phyloP scores from a whole-genome alignment of 2,329 filamentous ascomycete species.

The Aureobasidium vineae region DNA sequence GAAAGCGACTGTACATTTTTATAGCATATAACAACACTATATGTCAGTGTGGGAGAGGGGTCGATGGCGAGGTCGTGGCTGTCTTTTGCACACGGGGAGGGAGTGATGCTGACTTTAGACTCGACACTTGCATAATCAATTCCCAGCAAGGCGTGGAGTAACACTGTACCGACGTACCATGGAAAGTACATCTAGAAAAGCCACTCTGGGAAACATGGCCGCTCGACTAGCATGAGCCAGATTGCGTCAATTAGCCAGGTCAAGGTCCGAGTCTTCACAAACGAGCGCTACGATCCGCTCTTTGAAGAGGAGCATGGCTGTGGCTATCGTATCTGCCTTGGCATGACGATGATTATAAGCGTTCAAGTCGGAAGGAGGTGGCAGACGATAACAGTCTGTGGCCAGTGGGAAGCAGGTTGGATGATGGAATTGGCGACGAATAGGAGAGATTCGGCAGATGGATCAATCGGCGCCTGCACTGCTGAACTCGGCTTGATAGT shows the following conservation, averaged over 20 bases:
- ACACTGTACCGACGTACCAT: background rate
- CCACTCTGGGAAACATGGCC: background rate
- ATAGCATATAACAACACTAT: too few species aligned
- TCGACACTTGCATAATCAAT: background rate
- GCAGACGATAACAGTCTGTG: background rate
- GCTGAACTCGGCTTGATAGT: conserved; percentile 31
- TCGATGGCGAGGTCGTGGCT: too few species aligned
- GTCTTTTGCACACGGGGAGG: too few species aligned
- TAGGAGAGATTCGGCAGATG: background rate
- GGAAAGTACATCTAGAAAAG: background rate
- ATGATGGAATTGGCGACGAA: background rate
- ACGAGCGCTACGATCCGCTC: background rate
- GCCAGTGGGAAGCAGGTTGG: background rate
- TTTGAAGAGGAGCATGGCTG: background rate
- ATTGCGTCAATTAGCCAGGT: background rate
- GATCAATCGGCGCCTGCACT: conserved; percentile 32
- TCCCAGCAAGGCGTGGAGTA: background rate
- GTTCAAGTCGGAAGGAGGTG: background rate
- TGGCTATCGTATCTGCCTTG: background rate
- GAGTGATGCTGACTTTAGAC: background rate
- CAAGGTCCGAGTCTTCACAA: background rate
- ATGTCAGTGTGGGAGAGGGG: too few species aligned
- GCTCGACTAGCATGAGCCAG: background rate
- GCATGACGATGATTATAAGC: background rate
- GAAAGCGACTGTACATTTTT: too few species aligned